Conservation (phyloP, 306 rosid species). For the Ceratonia siliqua region DNA sequence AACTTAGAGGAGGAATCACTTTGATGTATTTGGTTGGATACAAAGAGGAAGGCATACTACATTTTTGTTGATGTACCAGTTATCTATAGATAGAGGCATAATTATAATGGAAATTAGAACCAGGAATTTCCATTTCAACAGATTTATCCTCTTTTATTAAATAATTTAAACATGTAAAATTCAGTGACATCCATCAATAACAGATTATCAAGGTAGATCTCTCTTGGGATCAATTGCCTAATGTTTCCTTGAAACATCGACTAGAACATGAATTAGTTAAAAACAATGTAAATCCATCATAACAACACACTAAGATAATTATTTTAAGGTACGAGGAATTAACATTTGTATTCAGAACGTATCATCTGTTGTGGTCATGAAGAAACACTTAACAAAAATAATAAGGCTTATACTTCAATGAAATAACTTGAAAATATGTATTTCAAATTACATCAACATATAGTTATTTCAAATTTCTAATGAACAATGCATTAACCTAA, state of each 20-base stretch:
- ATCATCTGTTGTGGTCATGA: not conserved
- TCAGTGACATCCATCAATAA: not conserved
- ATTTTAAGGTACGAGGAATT: not conserved
- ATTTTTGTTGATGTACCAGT: not conserved
- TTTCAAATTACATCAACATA: too few species aligned
- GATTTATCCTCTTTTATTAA: not conserved
- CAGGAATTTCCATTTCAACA: slow-evolving; percentile 2
- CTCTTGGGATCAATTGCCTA: not conserved
- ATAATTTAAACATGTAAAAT: not conserved
- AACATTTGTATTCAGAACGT: not conserved
- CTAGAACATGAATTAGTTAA: slow-evolving; percentile 2
- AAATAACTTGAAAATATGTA: too few species aligned
- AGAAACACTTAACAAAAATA: too few species aligned
- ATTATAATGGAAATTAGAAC: not conserved
- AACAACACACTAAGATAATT: not conserved
- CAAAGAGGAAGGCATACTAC: not conserved
- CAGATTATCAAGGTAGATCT: not conserved
- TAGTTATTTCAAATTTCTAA: too few species aligned
- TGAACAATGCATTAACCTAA: not conserved
- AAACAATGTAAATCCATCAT: slow-evolving; percentile 12
- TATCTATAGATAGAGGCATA: not conserved
- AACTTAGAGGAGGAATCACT: slow-evolving; percentile 24
- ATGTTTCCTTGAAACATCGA: not conserved
- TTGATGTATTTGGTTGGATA: not conserved
- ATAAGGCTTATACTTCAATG: too few species aligned